Conservation (phyloP, 768 basidiomycete species). For the Russula sp. region DNA sequence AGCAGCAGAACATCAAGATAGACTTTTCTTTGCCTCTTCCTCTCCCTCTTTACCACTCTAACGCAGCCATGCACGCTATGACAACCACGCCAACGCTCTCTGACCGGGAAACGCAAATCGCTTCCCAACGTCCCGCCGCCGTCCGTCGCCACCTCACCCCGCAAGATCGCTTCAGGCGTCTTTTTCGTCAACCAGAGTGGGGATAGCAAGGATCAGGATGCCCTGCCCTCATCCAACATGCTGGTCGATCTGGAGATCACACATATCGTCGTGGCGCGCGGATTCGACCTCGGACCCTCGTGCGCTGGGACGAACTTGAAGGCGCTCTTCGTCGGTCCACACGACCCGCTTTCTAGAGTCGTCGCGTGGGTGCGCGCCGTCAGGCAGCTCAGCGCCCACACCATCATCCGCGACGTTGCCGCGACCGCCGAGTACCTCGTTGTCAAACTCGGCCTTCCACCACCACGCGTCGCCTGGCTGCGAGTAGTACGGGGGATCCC, state of each 20-base stretch:
- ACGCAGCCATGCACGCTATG: not conserved
- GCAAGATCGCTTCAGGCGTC: conserved; percentile 10
- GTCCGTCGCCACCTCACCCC: not conserved
- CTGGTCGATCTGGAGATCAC: conserved; percentile 7
- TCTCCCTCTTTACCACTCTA: not conserved
- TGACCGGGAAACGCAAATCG: not conserved
- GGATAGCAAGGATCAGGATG: not conserved
- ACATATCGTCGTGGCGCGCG: conserved; percentile 8
- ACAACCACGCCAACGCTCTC: not conserved
- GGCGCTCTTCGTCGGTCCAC: conserved; percentile 10
- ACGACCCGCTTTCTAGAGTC: conserved; percentile 15
- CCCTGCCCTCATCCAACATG: not conserved
- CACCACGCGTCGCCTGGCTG: conserved; percentile 10
- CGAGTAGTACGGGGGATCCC: conserved; percentile 10
- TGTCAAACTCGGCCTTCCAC: conserved; percentile 4
- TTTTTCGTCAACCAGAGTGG: not conserved
- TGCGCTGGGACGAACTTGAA: conserved; percentile 8
- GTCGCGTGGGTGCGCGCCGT: conserved; percentile 19
- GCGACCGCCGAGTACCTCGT: conserved; percentile 16
- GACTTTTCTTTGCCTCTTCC: not conserved
- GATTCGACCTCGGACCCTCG: not conserved
- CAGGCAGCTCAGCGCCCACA: not conserved
- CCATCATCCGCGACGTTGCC: conserved; percentile 8
- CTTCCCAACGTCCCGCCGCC: not conserved
- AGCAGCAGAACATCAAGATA: not conserved